Percentiles rank a stretch among this genome's conserved stretches.
phyloP scores from a whole-genome alignment of 768 basidiomycete genomes.

The Mycena floridula region DNA sequence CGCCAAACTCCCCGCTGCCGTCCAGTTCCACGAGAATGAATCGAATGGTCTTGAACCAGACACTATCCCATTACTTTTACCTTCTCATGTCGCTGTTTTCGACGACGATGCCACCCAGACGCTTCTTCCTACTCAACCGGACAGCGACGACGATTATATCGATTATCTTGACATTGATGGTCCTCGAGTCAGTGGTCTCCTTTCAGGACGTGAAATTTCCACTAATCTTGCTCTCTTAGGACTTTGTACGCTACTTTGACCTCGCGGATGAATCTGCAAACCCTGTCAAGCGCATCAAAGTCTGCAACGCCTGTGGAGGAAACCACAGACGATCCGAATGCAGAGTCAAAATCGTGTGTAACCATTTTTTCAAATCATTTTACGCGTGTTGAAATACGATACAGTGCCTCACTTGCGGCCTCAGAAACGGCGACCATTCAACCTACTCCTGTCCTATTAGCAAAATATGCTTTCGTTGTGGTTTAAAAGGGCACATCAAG shows the following conservation, averaged over 20 bases:
- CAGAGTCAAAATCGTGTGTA: slow-evolving; percentile 62
- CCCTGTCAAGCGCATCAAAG: slow-evolving; percentile 38
- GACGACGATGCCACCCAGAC: slow-evolving; percentile 35
- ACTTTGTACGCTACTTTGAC: slow-evolving; percentile 61
- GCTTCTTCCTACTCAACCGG: slow-evolving; percentile 39
- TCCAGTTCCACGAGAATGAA: slow-evolving; percentile 8
- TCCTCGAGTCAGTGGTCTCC: slow-evolving; percentile 35
- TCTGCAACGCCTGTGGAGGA: slow-evolving; percentile 77
- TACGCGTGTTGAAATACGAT: slow-evolving; percentile 4
- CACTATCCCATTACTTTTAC: slow-evolving; percentile 41
- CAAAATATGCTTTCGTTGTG: slow-evolving; percentile 75
- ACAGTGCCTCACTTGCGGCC: slow-evolving; percentile 79
- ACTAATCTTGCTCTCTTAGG: slow-evolving; percentile 27
- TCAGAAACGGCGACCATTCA: slow-evolving; percentile 69
- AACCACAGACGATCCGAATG: slow-evolving; percentile 67
- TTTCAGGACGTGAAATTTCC: background rate
- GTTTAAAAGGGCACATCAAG: slow-evolving; percentile 80
- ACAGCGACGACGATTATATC: slow-evolving; percentile 58
- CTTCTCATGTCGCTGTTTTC: slow-evolving; percentile 63
- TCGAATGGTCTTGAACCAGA: background rate
- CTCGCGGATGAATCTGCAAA: slow-evolving; percentile 34
- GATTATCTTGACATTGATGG: slow-evolving; percentile 76
- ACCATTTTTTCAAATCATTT: background rate
- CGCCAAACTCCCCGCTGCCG: slow-evolving; percentile 24
- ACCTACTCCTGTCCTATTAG: slow-evolving; percentile 76